Base-by-base conservation (phyloP, 2,329 filamentous ascomycete species). In the Fusarium ramigenum region DNA sequence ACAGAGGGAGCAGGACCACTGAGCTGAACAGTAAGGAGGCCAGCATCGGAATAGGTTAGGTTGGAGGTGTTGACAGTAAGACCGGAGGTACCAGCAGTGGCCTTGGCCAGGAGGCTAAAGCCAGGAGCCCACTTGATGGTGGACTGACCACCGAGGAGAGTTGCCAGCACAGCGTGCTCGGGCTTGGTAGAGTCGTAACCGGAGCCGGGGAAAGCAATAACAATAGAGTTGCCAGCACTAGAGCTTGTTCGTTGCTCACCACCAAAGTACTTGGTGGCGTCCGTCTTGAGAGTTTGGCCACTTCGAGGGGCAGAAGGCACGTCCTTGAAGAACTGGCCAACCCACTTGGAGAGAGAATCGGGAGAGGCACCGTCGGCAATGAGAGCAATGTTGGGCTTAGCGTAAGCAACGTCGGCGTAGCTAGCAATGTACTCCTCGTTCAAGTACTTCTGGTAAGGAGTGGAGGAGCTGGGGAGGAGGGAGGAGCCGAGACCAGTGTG, bases 101-200 rank as follows among this genome's bases (percentile, higher is more conserved):
- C 92, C 87, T 97, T 95, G 80, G 93, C 89, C 69, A 99, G 90
- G 70, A 98, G 88, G 67, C 93, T 96, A 89, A 97, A 98, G 78
- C 96, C 96, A 72, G 94, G 86, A 59, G 94, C 92, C 96, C 96
- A 99, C 88, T 98, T 99, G 87, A 98, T 95, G 84, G 87, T 93
- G 61, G 95, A 93, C 84, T 97, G 86, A 70, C 96, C 96, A 80
- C 96, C 96, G 59, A 99, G 93, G 25, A 99, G 91, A 73, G 95
- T 91, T 65, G 93, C 91, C 63, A 99, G 91, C 72, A 99, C 95
- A 72, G 93, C 90, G 73, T 94, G 90, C 85, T 98, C 95, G 63
- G 96, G 93, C 88, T 97, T 97, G 88, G 93, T 94, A 79, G 90
- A 91, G 73, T 88, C 87, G 77, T 92, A 91, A 84, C 94, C 93